These are phyloP conservation scores for Barnettozyma hawaiiensis DNA, from an alignment of 1,139 yeast species.

Conservation along the genomic window DNA sequence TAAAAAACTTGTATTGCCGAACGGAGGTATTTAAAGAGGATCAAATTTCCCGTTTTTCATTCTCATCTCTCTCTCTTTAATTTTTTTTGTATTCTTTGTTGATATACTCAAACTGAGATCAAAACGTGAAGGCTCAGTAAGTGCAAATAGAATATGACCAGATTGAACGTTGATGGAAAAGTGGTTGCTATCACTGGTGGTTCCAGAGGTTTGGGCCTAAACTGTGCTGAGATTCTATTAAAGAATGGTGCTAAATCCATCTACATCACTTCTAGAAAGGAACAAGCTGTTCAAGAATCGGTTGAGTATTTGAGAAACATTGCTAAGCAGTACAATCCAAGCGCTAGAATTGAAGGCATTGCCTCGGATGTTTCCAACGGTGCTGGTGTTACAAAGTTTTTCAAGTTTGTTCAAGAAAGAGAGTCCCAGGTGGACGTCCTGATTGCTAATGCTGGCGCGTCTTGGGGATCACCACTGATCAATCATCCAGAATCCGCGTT, in stretches of 20 bases:
- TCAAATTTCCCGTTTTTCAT: background rate
- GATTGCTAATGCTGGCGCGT: constrained; percentile 76
- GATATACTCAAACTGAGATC: too few relatives aligned
- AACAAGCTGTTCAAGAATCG: constrained; percentile 58
- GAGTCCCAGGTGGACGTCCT: constrained; percentile 50
- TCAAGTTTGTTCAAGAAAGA: constrained; percentile 38
- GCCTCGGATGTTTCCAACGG: constrained; percentile 58
- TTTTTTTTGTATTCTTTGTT: too few relatives aligned
- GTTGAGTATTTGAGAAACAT: constrained; percentile 44
- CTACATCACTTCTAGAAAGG: constrained; percentile 63
- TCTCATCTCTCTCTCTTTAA: too few relatives aligned
- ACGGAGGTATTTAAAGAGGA: background rate
- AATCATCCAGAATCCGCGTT: constrained; percentile 59
- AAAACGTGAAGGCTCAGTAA: background rate
- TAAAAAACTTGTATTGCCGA: background rate
- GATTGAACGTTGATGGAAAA: constrained; percentile 50
- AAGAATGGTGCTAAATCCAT: constrained; percentile 60
- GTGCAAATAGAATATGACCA: constrained; percentile 14
- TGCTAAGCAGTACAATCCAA: constrained; percentile 38
- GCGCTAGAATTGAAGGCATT: constrained; percentile 45
- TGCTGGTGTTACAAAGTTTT: constrained; percentile 45
- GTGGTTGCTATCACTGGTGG: constrained; percentile 77
- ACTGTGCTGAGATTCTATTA: constrained; percentile 63
- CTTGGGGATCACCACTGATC: constrained; percentile 69
- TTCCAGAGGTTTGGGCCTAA: constrained; percentile 66